These are phyloP conservation scores for Amanita thiersii DNA, from an alignment of 768 basidiomycete species.

Conservation along the genomic window DNA sequence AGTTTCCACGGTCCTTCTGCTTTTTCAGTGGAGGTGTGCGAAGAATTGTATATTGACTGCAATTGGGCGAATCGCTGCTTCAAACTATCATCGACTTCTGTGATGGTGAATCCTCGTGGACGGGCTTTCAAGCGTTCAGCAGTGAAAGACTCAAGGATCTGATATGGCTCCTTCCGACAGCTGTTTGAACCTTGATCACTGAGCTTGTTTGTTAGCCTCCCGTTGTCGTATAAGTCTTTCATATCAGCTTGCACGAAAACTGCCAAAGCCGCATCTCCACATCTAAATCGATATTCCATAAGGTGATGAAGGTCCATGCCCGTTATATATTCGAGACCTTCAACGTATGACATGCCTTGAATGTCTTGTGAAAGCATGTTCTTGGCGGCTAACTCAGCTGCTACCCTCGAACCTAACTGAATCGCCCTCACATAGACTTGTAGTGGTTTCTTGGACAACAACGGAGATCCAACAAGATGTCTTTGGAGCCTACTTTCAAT, in stretches of 20 bases:
- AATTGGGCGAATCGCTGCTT: no score
- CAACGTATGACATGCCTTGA: background rate
- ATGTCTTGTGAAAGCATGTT: background rate
- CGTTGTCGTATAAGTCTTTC: no score
- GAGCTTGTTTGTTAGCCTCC: no score
- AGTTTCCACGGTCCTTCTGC: no score
- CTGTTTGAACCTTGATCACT: no score
- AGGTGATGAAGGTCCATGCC: conserved; percentile 3
- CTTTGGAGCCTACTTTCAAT: conserved; percentile 1
- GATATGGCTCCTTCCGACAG: no score
- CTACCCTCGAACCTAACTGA: background rate
- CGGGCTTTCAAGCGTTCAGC: no score
- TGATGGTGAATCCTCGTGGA: no score
- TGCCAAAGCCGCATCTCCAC: conserved; percentile 1
- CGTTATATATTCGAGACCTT: background rate
- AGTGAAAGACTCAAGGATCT: no score
- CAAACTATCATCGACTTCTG: no score
- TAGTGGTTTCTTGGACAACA: background rate
- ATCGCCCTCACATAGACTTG: background rate
- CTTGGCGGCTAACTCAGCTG: background rate
- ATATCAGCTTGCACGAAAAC: background rate
- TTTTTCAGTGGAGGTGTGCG: no score
- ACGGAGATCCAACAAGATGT: background rate
- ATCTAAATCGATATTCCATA: background rate
- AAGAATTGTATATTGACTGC: no score